Evolutionary conservation across 2,329 filamentous ascomycete species (phyloP), one percentile per base, ranked within the genome.

Genomic region (Venturia carpophila): DNA sequence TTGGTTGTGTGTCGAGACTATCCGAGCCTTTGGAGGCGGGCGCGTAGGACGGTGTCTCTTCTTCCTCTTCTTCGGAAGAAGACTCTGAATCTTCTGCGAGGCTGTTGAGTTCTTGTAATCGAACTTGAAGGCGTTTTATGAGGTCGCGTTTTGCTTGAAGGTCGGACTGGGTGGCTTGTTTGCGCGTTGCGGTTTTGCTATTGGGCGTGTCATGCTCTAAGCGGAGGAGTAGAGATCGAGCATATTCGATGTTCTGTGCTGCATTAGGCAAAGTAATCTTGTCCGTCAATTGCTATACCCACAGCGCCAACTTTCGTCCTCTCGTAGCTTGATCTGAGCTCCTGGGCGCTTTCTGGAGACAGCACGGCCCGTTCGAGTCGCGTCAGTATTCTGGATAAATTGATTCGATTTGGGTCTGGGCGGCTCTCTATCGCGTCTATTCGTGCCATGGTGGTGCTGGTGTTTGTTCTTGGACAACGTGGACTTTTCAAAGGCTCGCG

Each of bases 221-320:
- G 66, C 82, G 86, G 24, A 87, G 82, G 65, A 92, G 83, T 39
- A 90, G 81, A 0, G 81, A 82, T 49, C 86, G 84, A 24, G 90
- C 89, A 73, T 89, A 85, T 69, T 89, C 84, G 67, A 93, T 79
- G 71, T 91, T 92, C 84, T 90, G 68, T 19, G 10, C 11, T 15
- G 27, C 10, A 52, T 49, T 47, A 45, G 49, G 2, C 1, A 15
- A 27, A 66, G 24, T 19, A 15, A 7, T 24, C 1, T 15, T 61
- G 9, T 45, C 11, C 21, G 2, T 13, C 15, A 5, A 43, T 30
- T 27, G 15, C 10, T 43, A 27, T 45, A 45, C 60, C 2, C 43
- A 61, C 60, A 61, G 60, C 60, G 19, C 60, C 60, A 17, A 45
- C 60, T 45, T 45, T 61, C 11, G 37, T 27, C n/a, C 60, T 43